phyloP scores from a whole-genome alignment of 768 basidiomycete species.

The Boletellus emodensis region DNA sequence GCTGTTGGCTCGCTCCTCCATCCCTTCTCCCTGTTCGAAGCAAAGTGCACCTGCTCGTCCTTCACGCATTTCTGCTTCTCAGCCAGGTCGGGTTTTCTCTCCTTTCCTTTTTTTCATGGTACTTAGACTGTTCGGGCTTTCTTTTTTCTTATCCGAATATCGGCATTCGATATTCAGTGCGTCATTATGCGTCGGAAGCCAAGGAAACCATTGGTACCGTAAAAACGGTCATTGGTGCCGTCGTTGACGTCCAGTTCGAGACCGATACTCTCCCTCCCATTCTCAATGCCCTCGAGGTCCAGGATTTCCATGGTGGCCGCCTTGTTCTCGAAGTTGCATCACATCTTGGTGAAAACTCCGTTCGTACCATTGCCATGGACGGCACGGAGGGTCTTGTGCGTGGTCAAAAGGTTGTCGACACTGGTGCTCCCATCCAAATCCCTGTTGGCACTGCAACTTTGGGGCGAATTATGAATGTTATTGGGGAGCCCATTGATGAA shows the following conservation, averaged over 20 bases:
- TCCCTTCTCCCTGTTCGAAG: conserved; percentile 42
- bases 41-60: conserved; percentile 47
- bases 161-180: conserved; percentile 41
- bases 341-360: conserved; percentile 98
- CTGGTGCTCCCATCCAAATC: conserved; percentile 93
- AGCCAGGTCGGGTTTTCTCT: conserved; percentile 46
- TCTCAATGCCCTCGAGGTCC: conserved; percentile 97
- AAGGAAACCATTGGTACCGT: conserved; percentile 70
- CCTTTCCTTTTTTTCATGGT: not conserved
- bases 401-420: conserved; percentile 96
- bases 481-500: conserved; percentile 99
- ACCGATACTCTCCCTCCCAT: conserved; percentile 89
- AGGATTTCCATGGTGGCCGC: conserved; percentile 89
- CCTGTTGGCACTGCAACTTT: conserved; percentile 94
- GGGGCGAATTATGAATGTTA: conserved; percentile 99
- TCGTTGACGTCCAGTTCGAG: conserved; percentile 99
- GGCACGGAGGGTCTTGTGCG: conserved; percentile 99
- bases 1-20: conserved; percentile 49
- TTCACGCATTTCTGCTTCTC: conserved; percentile 43
- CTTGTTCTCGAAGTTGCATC: conserved; percentile 99
- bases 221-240: conserved; percentile 99
- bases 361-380: conserved; percentile 99
- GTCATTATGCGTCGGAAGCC: conserved; percentile 90
- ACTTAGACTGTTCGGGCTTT: not conserved
- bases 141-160: not conserved